phyloP scores from a whole-genome alignment of 768 basidiomycete species.

The Trametes coccinea region DNA sequence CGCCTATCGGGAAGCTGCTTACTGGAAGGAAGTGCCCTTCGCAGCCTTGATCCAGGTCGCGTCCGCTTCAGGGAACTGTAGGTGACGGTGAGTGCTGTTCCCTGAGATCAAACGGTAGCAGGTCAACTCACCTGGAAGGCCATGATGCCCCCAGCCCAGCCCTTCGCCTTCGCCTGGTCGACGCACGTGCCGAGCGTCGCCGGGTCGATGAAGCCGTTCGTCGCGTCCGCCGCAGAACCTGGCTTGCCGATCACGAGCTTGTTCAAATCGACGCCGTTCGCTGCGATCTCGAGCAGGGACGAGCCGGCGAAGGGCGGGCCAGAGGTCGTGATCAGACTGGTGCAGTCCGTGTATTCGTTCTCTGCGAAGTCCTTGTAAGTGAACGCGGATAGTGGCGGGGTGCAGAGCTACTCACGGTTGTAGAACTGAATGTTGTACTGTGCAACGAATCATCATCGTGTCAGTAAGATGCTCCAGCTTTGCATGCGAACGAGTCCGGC shows the following conservation, averaged over 20 bases:
- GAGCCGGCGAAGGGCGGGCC: conserved; percentile 40
- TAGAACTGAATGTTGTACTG: conserved; percentile 22
- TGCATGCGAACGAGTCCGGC: neutral
- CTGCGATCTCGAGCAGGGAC: conserved; percentile 49
- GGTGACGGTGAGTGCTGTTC: no score
- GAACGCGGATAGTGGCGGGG: no score
- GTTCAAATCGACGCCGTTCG: conserved; percentile 49
- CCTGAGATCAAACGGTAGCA: no score
- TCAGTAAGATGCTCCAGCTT: neutral
- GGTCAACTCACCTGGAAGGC: conserved; percentile 3
- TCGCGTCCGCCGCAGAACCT: conserved; percentile 35
- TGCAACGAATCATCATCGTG: neutral
- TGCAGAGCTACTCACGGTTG: conserved; percentile 13
- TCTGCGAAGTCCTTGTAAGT: no score
- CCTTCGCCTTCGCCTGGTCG: conserved; percentile 10
- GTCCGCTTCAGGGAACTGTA: conserved; percentile 18
- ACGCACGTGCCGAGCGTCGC: conserved; percentile 16
- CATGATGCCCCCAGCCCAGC: conserved; percentile 18
- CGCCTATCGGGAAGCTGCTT: neutral
- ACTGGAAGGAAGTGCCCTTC: conserved; percentile 14
- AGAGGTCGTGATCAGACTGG: conserved; percentile 39
- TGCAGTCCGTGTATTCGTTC: conserved; percentile 38
- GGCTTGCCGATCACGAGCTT: conserved; percentile 80
- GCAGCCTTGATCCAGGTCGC: conserved; percentile 18
- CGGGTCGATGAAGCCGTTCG: conserved; percentile 53